phyloP scores from a whole-genome alignment of 202 grass and related monocot genomes.

The Saccharum hybrid region DNA sequence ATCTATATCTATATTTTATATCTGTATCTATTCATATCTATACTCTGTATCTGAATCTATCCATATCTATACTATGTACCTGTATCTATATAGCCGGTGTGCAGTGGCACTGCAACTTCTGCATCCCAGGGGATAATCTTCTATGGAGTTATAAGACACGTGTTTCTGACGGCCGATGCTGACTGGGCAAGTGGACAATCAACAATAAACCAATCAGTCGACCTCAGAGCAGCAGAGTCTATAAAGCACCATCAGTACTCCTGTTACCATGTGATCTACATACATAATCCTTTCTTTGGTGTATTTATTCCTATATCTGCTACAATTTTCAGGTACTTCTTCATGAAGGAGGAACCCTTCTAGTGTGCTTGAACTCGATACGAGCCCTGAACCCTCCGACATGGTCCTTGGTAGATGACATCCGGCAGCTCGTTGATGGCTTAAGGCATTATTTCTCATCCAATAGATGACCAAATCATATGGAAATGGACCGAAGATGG shows the following conservation, averaged over 20 bases:
- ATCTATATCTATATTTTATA: too few species aligned
- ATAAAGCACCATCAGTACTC: not conserved
- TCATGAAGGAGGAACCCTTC: constrained; percentile 92
- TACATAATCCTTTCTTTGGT: not conserved
- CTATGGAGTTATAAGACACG: not conserved
- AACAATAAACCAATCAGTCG: not conserved
- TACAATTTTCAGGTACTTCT: constrained; percentile 74
- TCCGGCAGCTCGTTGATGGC: constrained; percentile 53
- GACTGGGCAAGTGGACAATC: not conserved
- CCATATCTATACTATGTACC: too few species aligned
- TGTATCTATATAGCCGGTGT: not conserved
- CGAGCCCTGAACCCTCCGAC: constrained; percentile 85
- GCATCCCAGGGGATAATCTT: not conserved
- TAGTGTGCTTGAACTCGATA: constrained; percentile 94
- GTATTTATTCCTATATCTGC: not conserved
- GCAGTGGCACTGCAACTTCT: not conserved
- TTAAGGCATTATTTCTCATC: constrained; percentile 51
- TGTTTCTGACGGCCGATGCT: not conserved
- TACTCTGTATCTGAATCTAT: too few species aligned
- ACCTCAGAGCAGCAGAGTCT: not conserved
- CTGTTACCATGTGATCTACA: not conserved
- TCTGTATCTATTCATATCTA: too few species aligned
- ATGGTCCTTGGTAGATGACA: constrained; percentile 77
- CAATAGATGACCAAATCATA: not conserved
- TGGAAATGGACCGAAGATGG: too few species aligned